A percentile compares a stretch with the other conserved stretches of the same genome.
Conservation (phyloP, 163 green algal genomes). For the Volvox carteri region DNA sequence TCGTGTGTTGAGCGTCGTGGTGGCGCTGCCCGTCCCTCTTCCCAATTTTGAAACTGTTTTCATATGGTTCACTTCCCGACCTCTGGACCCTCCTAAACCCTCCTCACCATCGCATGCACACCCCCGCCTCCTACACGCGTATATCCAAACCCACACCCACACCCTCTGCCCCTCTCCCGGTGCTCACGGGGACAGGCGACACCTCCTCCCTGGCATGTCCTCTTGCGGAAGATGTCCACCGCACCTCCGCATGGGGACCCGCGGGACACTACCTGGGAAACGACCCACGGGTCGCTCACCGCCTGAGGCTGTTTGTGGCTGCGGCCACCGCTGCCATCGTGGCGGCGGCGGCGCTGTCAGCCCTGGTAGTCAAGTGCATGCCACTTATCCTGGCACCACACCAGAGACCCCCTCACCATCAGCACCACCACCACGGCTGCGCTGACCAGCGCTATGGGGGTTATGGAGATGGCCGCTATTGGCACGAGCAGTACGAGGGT, state of each 20-base stretch:
- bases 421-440: slow-evolving; percentile 3
- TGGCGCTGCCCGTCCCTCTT: too few species aligned
- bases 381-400: slow-evolving; percentile 44
- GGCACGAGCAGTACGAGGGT: neutral
- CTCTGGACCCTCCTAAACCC: too few species aligned
- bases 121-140: too few species aligned
- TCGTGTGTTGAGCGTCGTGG: too few species aligned
- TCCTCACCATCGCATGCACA: too few species aligned
- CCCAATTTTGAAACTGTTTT: too few species aligned
- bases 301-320: slow-evolving; percentile 36
- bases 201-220: slow-evolving; percentile 46
- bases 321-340: slow-evolving; percentile 15
- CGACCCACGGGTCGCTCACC: slow-evolving; percentile 5
- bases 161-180: too few species aligned
- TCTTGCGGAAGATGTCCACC: slow-evolving; percentile 39
- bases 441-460: neutral
- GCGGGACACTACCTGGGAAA: neutral
- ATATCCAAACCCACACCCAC: too few species aligned
- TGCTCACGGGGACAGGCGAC: too few species aligned
- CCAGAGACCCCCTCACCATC: slow-evolving; percentile 5
- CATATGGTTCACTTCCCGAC: too few species aligned
- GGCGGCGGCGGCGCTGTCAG: neutral
- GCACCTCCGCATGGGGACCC: neutral
- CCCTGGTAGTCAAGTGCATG: slow-evolving; percentile 56
- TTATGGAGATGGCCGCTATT: neutral